Percentiles rank a stretch among this genome's conserved stretches.
These are phyloP conservation scores for Atractiella rhizophila DNA, from an alignment of 768 basidiomycete genomes.

Conservation along the genomic window DNA sequence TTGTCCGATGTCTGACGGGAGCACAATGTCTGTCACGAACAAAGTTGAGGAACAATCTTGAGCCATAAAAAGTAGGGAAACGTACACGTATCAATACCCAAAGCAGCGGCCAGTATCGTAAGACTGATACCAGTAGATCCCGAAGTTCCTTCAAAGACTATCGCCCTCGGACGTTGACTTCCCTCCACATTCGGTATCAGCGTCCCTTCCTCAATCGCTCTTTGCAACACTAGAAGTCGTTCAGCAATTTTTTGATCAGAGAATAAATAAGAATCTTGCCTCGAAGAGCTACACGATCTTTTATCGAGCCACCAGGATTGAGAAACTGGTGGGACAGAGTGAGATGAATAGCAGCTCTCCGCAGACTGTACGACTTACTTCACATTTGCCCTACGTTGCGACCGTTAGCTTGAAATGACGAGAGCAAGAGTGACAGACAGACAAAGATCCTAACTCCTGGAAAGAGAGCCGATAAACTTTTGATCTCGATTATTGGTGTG, in stretches of 20 bases:
- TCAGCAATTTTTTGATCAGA: no score
- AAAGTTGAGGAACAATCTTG: not conserved
- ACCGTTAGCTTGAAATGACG: no score
- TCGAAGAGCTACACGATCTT: constrained; percentile 82
- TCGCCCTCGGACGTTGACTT: no score
- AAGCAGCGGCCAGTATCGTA: constrained; percentile 46
- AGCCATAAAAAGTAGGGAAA: not conserved
- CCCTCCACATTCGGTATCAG: constrained; percentile 62
- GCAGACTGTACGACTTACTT: no score
- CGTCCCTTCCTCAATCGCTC: constrained; percentile 62
- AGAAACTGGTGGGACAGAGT: no score
- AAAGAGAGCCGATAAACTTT: no score
- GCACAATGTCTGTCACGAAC: constrained; percentile 43
- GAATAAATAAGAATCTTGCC: constrained; percentile 27
- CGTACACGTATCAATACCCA: constrained; percentile 15
- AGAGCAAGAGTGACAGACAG: no score
- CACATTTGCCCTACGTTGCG: no score
- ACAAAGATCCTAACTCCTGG: no score
- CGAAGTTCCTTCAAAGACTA: constrained; percentile 91
- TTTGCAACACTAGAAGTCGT: constrained; percentile 49
- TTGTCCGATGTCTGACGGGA: constrained; percentile 66
- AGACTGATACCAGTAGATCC: constrained; percentile 91
- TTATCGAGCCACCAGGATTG: constrained; percentile 93
- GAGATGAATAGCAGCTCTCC: no score
- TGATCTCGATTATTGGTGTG: no score